Evolutionary conservation across 2,329 filamentous ascomycete genomes (phyloP), one percentile per base, ranked within the genome.

Genomic region (Fusarium nelsonii): DNA sequence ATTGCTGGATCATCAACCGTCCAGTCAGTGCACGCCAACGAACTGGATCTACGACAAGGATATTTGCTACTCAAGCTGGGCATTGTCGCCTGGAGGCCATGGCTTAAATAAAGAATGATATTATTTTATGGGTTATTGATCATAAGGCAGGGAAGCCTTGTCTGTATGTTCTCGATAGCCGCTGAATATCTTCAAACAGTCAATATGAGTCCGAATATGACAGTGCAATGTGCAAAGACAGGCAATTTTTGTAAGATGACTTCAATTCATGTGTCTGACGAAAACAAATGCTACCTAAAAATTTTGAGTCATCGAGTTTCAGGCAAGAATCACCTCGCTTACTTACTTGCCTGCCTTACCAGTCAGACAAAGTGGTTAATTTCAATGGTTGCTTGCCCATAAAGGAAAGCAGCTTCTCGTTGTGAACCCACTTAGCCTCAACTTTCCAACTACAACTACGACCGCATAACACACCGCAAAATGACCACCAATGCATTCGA

Each of bases 401-500:
- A 50, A 65, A 54, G 46, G 48, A 45, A 57, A 49, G 39, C 45
- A 57, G 46, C 58, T 64, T 69, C 54, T 44, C 18, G 43, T 46
- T 43, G 54, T 46, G 51, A 68, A 56, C 54, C 65, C 49, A 65
- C 70, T 44, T 46, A 56, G 28, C 39, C 51, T 54, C 52, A 59
- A 66, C 64, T 52, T 63, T 36, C 45, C 71, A 63, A 60, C 71
- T 57, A 45, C 69, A 68, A 51, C 30, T 48, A 33, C 40, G 54
- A 46, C 36, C 46, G 58, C 58, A 34, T 34, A 18, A 44, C 26
- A 32, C 15, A 36, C 16, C 36, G 20, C 43, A 44, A 70, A 37
- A 82, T 81, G 81, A 51, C 76, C 16, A 50, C 73, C 61, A 69
- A 75, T 23, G 73, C 75, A 8, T 75, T 80, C 26, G 77, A 81